phyloP scores from a whole-genome alignment of 1,139 yeast genomes.

The Candida sp. region DNA sequence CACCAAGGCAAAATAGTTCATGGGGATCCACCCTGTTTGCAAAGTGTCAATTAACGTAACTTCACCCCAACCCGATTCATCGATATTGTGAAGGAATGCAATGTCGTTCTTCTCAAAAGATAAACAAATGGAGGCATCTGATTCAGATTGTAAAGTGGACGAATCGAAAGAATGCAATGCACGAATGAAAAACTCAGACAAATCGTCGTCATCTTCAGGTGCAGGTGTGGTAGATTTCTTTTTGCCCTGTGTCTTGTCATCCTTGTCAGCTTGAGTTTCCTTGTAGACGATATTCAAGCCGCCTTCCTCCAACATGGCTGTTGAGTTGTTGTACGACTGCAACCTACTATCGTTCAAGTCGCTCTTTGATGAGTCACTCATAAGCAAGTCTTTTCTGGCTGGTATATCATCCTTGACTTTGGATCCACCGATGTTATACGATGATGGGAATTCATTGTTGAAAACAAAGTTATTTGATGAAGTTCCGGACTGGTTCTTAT shows the following conservation, averaged over 20 bases:
- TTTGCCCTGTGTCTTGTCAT: conserved; percentile 7
- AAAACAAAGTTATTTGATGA: conserved; percentile 10
- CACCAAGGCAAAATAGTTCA: conserved; percentile 82
- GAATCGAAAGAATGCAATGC: conserved; percentile 87
- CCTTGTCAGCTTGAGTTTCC: conserved; percentile 23
- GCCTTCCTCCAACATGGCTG: conserved; percentile 8
- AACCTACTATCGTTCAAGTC: conserved; percentile 20
- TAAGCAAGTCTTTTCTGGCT: conserved; percentile 33
- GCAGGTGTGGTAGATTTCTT: not conserved
- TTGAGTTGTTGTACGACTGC: conserved; percentile 15
- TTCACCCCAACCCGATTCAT: conserved; percentile 98
- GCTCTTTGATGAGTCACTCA: conserved; percentile 13
- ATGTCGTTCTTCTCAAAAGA: conserved; percentile 82
- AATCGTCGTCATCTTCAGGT: conserved; percentile 37
- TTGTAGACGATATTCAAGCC: conserved; percentile 14
- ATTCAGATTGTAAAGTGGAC: conserved; percentile 60
- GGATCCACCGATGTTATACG: conserved; percentile 23
- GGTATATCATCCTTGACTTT: conserved; percentile 31
- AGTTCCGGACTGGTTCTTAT: not conserved
- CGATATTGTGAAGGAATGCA: conserved; percentile 88
- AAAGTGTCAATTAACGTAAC: conserved; percentile 77
- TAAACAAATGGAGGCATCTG: conserved; percentile 80
- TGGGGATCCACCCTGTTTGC: conserved; percentile 95
- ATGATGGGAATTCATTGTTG: conserved; percentile 9
- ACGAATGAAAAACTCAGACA: conserved; percentile 52